phyloP scores from a whole-genome alignment of 768 basidiomycete species.

The Suillus brevipes region DNA sequence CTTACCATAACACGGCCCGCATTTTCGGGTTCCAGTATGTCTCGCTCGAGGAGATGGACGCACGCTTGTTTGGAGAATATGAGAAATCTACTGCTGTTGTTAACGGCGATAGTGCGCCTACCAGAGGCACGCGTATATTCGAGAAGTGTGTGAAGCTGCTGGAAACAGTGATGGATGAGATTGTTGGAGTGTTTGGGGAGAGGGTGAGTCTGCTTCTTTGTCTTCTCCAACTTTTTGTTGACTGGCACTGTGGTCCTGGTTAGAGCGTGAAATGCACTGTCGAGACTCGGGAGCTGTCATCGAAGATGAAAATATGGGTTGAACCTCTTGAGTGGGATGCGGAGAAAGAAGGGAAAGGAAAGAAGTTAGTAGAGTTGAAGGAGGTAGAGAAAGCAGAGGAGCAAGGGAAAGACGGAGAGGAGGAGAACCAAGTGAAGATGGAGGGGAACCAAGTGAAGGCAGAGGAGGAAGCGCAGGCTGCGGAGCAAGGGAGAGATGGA shows the following conservation, averaged over 20 bases:
- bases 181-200: constrained; percentile 59
- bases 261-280: constrained; percentile 62
- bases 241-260: not conserved
- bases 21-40: constrained; percentile 96
- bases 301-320: constrained; percentile 62
- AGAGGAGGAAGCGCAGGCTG: too few relatives aligned
- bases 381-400: constrained; percentile 1
- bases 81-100: constrained; percentile 27
- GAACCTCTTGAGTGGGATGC: constrained; percentile 54
- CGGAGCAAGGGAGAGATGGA: not conserved
- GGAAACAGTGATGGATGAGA: constrained; percentile 63
- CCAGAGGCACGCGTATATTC: constrained; percentile 73
- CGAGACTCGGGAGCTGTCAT: constrained; percentile 48
- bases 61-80: constrained; percentile 61
- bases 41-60: constrained; percentile 85
- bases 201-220: constrained; percentile 46
- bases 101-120: not conserved
- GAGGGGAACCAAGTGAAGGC: too few relatives aligned
- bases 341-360: constrained; percentile 30
- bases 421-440: too few relatives aligned
- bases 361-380: not conserved
- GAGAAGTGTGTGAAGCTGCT: constrained; percentile 68
- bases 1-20: constrained; percentile 83
- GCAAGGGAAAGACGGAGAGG: not conserved
- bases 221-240: not conserved